Conservation (phyloP, 306 rosid genomes). For the Cicer chorassanicum region DNA sequence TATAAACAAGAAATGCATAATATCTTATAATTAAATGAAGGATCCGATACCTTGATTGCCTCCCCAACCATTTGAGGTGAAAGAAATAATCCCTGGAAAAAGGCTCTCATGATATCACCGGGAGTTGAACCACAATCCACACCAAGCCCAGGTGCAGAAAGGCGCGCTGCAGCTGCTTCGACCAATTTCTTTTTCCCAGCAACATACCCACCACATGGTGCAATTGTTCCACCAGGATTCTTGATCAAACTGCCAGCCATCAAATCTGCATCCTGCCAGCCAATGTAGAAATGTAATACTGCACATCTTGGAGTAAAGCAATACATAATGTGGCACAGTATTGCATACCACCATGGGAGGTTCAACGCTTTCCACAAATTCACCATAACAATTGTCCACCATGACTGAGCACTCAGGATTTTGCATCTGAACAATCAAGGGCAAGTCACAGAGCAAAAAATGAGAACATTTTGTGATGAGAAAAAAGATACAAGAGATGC, state of each 20-base stretch:
- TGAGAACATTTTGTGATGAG: constrained; percentile 5
- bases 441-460: constrained; percentile 15
- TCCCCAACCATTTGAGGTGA: constrained; percentile 99
- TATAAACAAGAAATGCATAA: constrained; percentile 36
- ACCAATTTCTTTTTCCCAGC: constrained; percentile 83
- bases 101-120: constrained; percentile 82
- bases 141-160: constrained; percentile 94
- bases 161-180: constrained; percentile 87
- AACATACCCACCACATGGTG: constrained; percentile 94
- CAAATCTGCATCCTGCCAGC: constrained; percentile 84
- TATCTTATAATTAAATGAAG: constrained; percentile 26
- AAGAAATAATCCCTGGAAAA: constrained; percentile 92
- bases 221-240: constrained; percentile 94
- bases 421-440: constrained; percentile 64
- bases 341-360: constrained; percentile 89
- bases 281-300: constrained; percentile 36
- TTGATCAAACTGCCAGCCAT: constrained; percentile 94
- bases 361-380: constrained; percentile 87
- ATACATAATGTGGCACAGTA: constrained; percentile 23
- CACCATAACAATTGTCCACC: constrained; percentile 98
- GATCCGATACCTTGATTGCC: constrained; percentile 75
- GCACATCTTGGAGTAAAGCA: constrained; percentile 42
- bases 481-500: neutral
- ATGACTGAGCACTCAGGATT: constrained; percentile 81
- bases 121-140: constrained; percentile 89